A percentile compares a stretch with the other conserved stretches of the same genome.
Evolutionary conservation across 352 stramenopile species (phyloP).

Genomic region (Pythium rishiriense): DNA sequence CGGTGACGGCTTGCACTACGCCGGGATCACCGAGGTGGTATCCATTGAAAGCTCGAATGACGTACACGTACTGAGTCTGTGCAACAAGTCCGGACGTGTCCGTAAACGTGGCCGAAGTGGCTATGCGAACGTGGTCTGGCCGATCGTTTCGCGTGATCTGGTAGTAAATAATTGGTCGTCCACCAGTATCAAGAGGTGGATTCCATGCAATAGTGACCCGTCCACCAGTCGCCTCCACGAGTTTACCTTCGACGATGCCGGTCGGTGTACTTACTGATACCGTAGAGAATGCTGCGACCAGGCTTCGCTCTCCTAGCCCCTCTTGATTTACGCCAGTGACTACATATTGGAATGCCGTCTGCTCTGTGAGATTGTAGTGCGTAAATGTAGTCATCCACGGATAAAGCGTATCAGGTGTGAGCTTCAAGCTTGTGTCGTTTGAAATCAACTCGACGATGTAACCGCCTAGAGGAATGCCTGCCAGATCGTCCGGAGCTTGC

Average conservation of each 20-base stretch:
- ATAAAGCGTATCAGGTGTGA: slow-evolving; percentile 15
- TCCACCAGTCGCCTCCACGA: slow-evolving; percentile 25
- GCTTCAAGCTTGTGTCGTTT: neutral
- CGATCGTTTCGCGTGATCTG: slow-evolving; percentile 34
- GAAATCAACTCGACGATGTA: slow-evolving; percentile 38
- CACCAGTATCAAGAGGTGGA: slow-evolving; percentile 45
- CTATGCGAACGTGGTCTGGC: slow-evolving; percentile 9
- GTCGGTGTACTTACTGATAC: slow-evolving; percentile 24
- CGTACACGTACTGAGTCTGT: slow-evolving; percentile 38
- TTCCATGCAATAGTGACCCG: slow-evolving; percentile 44
- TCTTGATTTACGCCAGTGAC: slow-evolving; percentile 53
- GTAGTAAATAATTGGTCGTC: slow-evolving; percentile 41
- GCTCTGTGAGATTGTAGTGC: slow-evolving; percentile 42
- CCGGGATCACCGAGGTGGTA: slow-evolving; percentile 22
- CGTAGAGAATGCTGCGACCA: slow-evolving; percentile 23
- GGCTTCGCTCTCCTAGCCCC: slow-evolving; percentile 37
- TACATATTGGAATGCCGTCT: slow-evolving; percentile 44
- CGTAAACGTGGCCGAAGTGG: slow-evolving; percentile 24
- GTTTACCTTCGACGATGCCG: slow-evolving; percentile 24
- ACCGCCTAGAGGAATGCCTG: slow-evolving; percentile 41
- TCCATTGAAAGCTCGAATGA: slow-evolving; percentile 48
- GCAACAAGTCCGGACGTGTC: slow-evolving; percentile 38
- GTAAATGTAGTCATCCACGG: slow-evolving; percentile 30
- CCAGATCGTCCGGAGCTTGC: slow-evolving; percentile 46
- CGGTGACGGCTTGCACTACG: slow-evolving; percentile 22